Conservation (phyloP, 139 green algal genomes). For the Coccomyxa sp. region DNA sequence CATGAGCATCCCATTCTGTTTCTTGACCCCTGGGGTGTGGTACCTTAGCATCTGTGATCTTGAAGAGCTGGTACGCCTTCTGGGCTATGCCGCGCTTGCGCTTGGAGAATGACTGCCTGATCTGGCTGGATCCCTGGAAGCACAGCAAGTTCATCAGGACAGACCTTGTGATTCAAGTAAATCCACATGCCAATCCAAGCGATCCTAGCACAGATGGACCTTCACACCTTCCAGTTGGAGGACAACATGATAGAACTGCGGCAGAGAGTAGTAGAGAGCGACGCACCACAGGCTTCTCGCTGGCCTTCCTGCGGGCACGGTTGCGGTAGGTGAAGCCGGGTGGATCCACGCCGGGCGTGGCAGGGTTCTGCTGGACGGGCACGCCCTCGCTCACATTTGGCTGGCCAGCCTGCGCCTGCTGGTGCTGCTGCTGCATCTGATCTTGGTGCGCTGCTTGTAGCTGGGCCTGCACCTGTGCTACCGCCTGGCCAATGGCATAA, state of each 20-base stretch:
- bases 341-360: background rate
- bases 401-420: background rate
- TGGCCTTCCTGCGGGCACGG: conserved; percentile 31
- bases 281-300: conserved; percentile 29
- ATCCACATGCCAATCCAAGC: background rate
- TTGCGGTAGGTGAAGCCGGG: conserved; percentile 8
- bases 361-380: background rate
- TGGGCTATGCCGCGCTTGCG: conserved; percentile 52
- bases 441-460: background rate
- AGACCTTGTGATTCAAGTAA: background rate
- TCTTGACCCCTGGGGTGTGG: too few relatives aligned
- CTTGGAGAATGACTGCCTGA: conserved; percentile 57
- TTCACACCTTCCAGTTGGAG: background rate
- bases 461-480: background rate
- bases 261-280: background rate
- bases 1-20: background rate
- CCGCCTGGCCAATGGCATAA: background rate
- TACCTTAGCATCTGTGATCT: conserved; percentile 51
- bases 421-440: conserved; percentile 1
- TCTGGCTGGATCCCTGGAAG: conserved; percentile 49
- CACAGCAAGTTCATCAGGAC: background rate
- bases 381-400: background rate
- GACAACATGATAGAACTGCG: background rate
- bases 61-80: conserved; percentile 56
- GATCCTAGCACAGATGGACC: background rate